Evolutionary conservation across 2,329 filamentous ascomycete species (phyloP).

Genomic region (Cordyceps pruinosa): DNA sequence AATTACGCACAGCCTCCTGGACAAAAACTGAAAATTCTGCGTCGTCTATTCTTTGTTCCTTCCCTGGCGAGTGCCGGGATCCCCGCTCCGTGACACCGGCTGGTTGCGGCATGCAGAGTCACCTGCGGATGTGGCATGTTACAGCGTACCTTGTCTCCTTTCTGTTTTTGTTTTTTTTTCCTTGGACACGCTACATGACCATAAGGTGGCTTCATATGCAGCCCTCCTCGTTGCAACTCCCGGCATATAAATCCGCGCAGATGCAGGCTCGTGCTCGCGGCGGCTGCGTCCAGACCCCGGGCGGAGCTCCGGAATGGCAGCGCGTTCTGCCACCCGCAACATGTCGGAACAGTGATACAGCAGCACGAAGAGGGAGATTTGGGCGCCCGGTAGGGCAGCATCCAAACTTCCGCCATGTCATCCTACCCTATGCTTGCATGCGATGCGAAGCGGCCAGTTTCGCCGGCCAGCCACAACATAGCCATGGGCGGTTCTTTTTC

Average conservation of each 20-base stretch:
- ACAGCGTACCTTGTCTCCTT: neutral
- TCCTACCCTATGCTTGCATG: neutral
- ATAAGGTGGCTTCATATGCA: too few species aligned
- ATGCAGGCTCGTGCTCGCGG: neutral
- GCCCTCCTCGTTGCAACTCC: too few species aligned
- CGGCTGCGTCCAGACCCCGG: neutral
- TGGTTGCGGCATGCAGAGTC: neutral
- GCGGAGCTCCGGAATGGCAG: neutral
- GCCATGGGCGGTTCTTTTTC: neutral
- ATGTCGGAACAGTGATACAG: too few species aligned
- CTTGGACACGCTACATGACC: too few species aligned
- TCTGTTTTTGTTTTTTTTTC: neutral
- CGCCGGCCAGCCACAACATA: neutral
- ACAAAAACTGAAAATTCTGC: too few species aligned
- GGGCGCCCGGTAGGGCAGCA: too few species aligned
- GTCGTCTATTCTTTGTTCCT: neutral
- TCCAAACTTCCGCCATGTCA: neutral
- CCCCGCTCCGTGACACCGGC: neutral
- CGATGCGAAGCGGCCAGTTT: neutral
- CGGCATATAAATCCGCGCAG: neutral
- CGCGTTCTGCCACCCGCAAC: too few species aligned
- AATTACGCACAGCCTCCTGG: too few species aligned
- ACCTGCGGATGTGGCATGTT: neutral
- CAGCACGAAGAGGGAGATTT: too few species aligned
- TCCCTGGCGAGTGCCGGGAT: neutral